phyloP scores from a whole-genome alignment of 306 rosid genomes.

The Quillaja saponaria region DNA sequence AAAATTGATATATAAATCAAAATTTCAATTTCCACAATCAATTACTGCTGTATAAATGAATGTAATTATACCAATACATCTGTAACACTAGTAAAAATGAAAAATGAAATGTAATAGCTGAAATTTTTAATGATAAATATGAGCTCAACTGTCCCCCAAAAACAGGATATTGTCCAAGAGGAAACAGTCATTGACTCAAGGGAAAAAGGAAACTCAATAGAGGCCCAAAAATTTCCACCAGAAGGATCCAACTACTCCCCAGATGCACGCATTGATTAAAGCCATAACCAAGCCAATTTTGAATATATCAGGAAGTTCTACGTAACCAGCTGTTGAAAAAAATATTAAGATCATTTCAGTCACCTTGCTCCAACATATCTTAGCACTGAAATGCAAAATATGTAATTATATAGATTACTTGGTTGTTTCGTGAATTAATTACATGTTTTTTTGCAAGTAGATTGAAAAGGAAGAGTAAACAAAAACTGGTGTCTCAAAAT shows the following conservation, averaged over 20 bases:
- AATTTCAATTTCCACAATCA: conserved; percentile 26
- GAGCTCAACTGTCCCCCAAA: conserved; percentile 45
- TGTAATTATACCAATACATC: conserved; percentile 29
- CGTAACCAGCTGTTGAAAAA: conserved; percentile 78
- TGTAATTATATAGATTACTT: too few relatives aligned
- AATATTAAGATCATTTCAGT: conserved; percentile 35
- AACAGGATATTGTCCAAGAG: conserved; percentile 19
- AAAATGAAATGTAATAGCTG: conserved; percentile 25
- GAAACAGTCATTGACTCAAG: conserved; percentile 42
- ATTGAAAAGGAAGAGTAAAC: too few relatives aligned
- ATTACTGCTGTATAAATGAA: conserved; percentile 9
- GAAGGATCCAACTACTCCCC: conserved; percentile 70
- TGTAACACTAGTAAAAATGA: conserved; percentile 18
- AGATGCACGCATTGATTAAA: conserved; percentile 64
- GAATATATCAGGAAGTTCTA: conserved; percentile 82
- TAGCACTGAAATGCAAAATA: conserved; percentile 1
- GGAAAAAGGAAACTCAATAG: conserved; percentile 49
- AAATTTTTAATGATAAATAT: conserved; percentile 28
- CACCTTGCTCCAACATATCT: conserved; percentile 16
- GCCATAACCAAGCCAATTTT: conserved; percentile 76
- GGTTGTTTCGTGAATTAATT: too few relatives aligned
- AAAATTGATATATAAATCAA: conserved; percentile 10
- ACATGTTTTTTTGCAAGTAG: too few relatives aligned
- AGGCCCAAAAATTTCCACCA: conserved; percentile 98
- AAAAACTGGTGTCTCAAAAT: too few relatives aligned